Percentiles rank a stretch among this genome's conserved stretches.
These are phyloP conservation scores for Sporothrix protearum DNA, from an alignment of 2,329 filamentous ascomycete species.

Conservation along the genomic window DNA sequence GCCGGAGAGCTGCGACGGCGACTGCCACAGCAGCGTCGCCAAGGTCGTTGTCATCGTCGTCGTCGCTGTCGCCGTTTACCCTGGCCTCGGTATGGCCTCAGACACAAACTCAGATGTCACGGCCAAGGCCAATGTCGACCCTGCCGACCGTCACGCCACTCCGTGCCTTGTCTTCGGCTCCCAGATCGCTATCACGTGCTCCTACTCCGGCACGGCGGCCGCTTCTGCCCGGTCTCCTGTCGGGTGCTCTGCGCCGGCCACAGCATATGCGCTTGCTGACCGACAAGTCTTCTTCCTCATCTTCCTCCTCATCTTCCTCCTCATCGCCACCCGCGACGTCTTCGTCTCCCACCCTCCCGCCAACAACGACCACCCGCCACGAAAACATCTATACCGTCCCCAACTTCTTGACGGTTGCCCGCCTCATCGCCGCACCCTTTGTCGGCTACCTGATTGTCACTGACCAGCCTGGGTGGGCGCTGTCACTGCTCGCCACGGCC, in stretches of 20 bases:
- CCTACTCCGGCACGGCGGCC: neutral
- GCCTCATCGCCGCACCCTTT: constrained; percentile 75
- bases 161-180: neutral
- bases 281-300: neutral
- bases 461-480: constrained; percentile 72
- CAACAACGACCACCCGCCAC: constrained; percentile 40
- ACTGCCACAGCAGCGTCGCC: neutral
- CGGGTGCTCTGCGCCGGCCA: neutral
- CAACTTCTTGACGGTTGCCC: constrained; percentile 85
- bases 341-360: neutral
- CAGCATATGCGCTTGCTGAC: constrained; percentile 12
- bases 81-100: neutral
- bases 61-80: neutral
- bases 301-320: neutral
- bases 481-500: constrained; percentile 87
- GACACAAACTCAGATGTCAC: neutral
- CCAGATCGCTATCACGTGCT: neutral
- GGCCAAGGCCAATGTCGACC: neutral
- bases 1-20: neutral
- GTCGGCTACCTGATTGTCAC: constrained; percentile 87
- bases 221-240: neutral
- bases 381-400: constrained; percentile 98
- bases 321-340: neutral
- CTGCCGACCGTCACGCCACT: neutral
- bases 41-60: neutral